phyloP scores from a whole-genome alignment of 2,329 filamentous ascomycete genomes.

The Aspergillus bombycis region DNA sequence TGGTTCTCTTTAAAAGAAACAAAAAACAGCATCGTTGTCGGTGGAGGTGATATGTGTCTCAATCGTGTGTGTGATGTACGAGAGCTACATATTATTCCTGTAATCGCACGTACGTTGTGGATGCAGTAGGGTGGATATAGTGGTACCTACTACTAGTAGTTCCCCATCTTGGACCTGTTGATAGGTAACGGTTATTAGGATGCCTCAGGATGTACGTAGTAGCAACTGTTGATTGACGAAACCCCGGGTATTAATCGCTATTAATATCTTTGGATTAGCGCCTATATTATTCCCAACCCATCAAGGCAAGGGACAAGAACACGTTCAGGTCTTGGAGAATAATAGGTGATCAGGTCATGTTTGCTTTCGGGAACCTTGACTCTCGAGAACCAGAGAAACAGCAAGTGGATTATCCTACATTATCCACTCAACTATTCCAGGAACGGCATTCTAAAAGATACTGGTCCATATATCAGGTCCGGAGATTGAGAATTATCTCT shows the following conservation, averaged over 20 bases:
- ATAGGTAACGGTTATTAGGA: neutral
- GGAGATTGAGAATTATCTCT: neutral
- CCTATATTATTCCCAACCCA: neutral
- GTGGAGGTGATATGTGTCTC: neutral
- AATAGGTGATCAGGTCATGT: neutral
- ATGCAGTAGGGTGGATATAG: neutral
- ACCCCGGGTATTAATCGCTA: neutral
- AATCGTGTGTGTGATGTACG: neutral
- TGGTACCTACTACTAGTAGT: neutral
- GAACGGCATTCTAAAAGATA: conserved; percentile 1
- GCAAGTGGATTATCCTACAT: neutral
- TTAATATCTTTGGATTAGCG: neutral
- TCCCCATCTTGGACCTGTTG: neutral
- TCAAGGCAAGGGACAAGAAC: neutral
- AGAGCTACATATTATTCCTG: neutral
- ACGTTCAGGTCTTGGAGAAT: neutral
- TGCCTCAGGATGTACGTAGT: neutral
- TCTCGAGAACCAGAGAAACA: neutral
- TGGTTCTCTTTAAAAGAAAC: neutral
- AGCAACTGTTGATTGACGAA: neutral
- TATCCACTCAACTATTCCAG: conserved; percentile 1
- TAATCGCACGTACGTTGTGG: neutral
- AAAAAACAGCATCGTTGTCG: neutral
- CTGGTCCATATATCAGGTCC: neutral
- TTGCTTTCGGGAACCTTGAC: neutral